Percentiles rank a stretch among this genome's conserved stretches.
phyloP scores from a whole-genome alignment of 2,329 filamentous ascomycete species.

The Cercospora sp. region DNA sequence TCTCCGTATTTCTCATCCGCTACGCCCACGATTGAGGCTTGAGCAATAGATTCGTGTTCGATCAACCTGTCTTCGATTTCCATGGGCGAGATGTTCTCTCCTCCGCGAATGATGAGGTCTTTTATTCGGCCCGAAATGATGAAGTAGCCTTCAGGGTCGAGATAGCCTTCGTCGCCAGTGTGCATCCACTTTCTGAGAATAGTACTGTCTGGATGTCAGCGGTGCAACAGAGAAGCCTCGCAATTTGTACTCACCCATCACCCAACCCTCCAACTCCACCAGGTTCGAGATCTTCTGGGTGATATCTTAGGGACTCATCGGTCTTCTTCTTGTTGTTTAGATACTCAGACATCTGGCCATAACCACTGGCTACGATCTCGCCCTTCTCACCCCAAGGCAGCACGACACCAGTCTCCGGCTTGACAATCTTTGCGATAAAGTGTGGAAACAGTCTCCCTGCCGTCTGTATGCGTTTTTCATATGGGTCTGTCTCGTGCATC shows the following conservation, averaged over 20 bases:
- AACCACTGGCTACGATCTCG: conserved; percentile 76
- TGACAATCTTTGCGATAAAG: conserved; percentile 71
- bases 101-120: conserved; percentile 50
- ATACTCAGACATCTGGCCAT: conserved; percentile 68
- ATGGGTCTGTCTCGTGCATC: conserved; percentile 54
- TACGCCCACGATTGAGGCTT: conserved; percentile 33
- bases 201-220: conserved; percentile 5
- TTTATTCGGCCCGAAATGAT: conserved; percentile 40
- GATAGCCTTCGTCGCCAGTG: conserved; percentile 60
- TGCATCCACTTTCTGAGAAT: conserved; percentile 59
- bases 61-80: conserved; percentile 35
- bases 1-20: conserved; percentile 35
- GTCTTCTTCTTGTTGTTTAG: conserved; percentile 73
- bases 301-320: conserved; percentile 59
- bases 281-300: conserved; percentile 31
- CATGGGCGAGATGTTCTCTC: conserved; percentile 61
- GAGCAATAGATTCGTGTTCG: conserved; percentile 29
- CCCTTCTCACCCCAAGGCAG: conserved; percentile 68
- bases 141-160: conserved; percentile 48
- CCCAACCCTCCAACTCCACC: conserved; percentile 30
- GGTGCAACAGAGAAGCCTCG: not conserved
- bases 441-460: conserved; percentile 78
- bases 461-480: conserved; percentile 66
- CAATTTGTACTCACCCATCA: conserved; percentile 18
- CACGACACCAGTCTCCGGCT: conserved; percentile 60